Base-by-base conservation (phyloP, 2,329 filamentous ascomycete species). In the Fonsecaea pedrosoi region DNA sequence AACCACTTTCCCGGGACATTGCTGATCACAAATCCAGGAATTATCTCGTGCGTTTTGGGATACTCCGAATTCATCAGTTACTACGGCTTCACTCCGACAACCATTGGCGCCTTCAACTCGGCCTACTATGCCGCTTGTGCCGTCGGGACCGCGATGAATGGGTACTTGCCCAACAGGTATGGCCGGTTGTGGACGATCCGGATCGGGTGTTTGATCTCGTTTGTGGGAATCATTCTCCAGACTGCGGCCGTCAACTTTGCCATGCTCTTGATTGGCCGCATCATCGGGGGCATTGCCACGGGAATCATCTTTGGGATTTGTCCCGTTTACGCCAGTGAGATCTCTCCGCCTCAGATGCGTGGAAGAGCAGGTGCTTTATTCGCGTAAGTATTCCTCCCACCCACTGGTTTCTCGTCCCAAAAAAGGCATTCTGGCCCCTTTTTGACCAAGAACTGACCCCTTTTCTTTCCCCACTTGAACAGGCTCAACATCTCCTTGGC, bases 181-280 rank as follows among this genome's bases (percentile, higher is more conserved):
- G 64, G 64, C 7, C 45, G 64, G 2, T 8, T 62, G 4, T 35
- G 58, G 48, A 62, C 64, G 9, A 66, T 66, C 30, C 58, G 38
- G 2, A 37, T 66, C n/a, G 64, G n/a, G 1, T 61, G 48, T 18
- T 9, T 66, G 18, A 84, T 90, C 73, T 87, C 85, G 74, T 73
- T 83, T 4, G 48, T 90, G 30, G 88, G 87, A 6, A 85, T 85
- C 0, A 79, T 82, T 40, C 80, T 90, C 1, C 88, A 90, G 74
- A 81, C 83, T 32, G 82, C 84, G 32, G 85, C 88, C 13, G 81
- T 83, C 67, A 81, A 83, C 59, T 76, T 87, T n/a, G 77, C 80
- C 8, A 85, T 88, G 86, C 86, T 83, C 73, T 81, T 82, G 64
- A 80, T 83, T 10, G 86, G 87, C 0, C 85, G 87, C 12, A 84